Base-by-base conservation (phyloP, 306 rosid species). In the Arachis hypogaea region DNA sequence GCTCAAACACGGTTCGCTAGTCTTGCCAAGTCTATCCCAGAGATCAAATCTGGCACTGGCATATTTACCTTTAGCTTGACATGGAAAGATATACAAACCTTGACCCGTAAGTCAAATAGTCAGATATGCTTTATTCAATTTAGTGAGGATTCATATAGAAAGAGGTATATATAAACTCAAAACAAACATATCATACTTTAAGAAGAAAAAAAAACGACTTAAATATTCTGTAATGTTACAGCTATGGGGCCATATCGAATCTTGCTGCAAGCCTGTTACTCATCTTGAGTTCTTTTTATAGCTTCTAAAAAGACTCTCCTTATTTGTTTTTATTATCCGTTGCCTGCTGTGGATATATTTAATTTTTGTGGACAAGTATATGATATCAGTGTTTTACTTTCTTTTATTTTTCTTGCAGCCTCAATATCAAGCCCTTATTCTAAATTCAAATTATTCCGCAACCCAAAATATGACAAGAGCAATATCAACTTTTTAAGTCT, bases 11-110 rank as follows among this genome's bases (percentile, higher is more conserved):
- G 18, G 2, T 89, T 83, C 74, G 76, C 63, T 61, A 68, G 0
- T 58, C 83, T 68, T 46, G 18, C 75, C 7, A 79, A 44, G 38
- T 41, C 5, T 18, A 81, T 91, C 62, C 92, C 91, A 0, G 81
- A 68, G 75, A 81, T 93, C 49, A 79, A 80, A 83, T 5, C 78
- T 72, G 84, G 81, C 60, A 73, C 12, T 44, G 96, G 96, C 78
- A 82, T 93, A 64, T 93, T 72, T 79, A 62, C 97, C 22, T 93
- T 91, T 65, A 88, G 77, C 82, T 64, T 93, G 85, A 66, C 73
- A 40, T 86, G 90, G 86, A 22, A 38, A 49, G 79, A 91, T 30
- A 89, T 93, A 75, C 66, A 78, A 49, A 9, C 18, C 67, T 81
- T 93, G 71, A 74, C 40, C 29, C 86, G 98, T 93, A 86, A 84